Evolutionary conservation across 148 eudicot species (phyloP).

Genomic region (Silene conica): DNA sequence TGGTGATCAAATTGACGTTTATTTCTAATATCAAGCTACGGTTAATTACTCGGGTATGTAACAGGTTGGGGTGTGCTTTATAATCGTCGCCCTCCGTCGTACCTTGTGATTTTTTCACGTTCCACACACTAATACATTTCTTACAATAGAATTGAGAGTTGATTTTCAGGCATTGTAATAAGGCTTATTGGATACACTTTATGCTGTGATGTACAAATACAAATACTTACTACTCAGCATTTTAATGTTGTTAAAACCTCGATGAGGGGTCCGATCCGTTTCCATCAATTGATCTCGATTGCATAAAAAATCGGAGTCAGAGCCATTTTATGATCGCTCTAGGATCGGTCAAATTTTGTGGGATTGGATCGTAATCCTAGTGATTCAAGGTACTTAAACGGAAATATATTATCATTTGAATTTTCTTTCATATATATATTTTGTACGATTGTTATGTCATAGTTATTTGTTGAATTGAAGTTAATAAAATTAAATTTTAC

Average conservation of each 20-base stretch:
- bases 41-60: neutral
- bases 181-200: neutral
- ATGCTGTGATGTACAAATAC: neutral
- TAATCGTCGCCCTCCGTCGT: slow-evolving; percentile 1
- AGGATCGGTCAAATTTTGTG: neutral
- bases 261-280: neutral
- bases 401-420: no score
- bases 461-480: no score
- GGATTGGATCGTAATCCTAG: neutral
- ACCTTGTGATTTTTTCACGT: no score
- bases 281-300: neutral
- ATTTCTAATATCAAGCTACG: neutral
- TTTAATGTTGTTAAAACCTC: neutral
- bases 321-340: neutral
- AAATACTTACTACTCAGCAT: neutral
- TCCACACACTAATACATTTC: no score
- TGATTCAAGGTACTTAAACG: neutral
- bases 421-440: no score
- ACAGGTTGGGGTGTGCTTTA: slow-evolving; percentile 11
- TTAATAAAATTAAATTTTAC: no score
- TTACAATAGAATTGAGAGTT: neutral
- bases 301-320: neutral
- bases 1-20: neutral
- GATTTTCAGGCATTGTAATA: neutral
- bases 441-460: no score